A percentile compares a stretch with the other conserved stretches of the same genome.
phyloP scores from a whole-genome alignment of 495 filamentous ascomycete genomes.

The Diplogelasinospora grovesii region DNA sequence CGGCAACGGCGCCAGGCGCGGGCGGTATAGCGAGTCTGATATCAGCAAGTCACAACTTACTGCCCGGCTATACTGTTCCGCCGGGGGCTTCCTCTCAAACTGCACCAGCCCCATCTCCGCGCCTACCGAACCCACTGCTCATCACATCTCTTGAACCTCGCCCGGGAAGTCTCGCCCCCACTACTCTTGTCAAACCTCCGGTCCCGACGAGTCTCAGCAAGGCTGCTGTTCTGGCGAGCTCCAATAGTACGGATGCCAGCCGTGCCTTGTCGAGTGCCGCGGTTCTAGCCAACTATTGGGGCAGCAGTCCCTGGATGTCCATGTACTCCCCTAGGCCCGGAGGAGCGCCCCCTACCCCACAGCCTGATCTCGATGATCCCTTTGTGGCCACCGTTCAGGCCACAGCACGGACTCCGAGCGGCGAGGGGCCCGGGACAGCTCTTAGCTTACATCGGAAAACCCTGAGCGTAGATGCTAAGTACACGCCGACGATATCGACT shows the following conservation, averaged over 20 bases:
- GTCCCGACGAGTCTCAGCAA: constrained; percentile 83
- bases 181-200: constrained; percentile 78
- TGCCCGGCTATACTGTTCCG: constrained; percentile 49
- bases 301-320: constrained; percentile 75
- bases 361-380: constrained; percentile 46
- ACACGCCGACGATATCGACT: constrained; percentile 24
- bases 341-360: constrained; percentile 7
- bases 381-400: constrained; percentile 33
- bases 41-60: constrained; percentile 73
- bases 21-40: constrained; percentile 85
- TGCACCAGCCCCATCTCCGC: constrained; percentile 14
- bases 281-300: constrained; percentile 89
- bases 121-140: constrained; percentile 12
- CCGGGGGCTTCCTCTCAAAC: constrained; percentile 21
- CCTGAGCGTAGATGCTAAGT: constrained; percentile 63
- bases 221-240: constrained; percentile 71
- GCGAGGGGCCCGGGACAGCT: constrained; percentile 16
- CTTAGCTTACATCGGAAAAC: constrained; percentile 65
- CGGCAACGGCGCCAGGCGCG: constrained; percentile 31
- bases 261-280: constrained; percentile 73
- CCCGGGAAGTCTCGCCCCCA: constrained; percentile 67
- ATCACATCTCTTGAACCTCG: constrained; percentile 25
- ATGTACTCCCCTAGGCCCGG: constrained; percentile 53
- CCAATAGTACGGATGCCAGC: constrained; percentile 56
- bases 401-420: constrained; percentile 32